Evolutionary conservation across 129 eudicot species (phyloP), one percentile per base, ranked within the genome.

Genomic region (Flaveria brownii): DNA sequence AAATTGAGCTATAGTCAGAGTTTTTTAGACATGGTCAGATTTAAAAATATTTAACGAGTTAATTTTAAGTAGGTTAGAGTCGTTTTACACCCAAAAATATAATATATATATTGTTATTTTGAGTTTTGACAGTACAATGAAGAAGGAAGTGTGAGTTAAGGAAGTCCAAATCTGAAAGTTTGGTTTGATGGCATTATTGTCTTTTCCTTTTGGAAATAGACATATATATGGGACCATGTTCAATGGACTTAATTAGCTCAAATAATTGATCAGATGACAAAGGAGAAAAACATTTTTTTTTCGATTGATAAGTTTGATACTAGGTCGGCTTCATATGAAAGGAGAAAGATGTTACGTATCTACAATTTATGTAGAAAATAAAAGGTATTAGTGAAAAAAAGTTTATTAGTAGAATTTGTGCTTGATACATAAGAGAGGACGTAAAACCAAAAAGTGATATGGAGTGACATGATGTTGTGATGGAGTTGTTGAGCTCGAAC

Each of bases 91-190:
- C 62, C 52, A 63, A 45, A 72, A 33, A 73, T 54, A 30, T 30
- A 30, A 30, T 30, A 30, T 30, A 30, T 30, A 30, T 30, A 30
- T 30, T 30, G 36, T 30, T 30, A 30, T 30, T 30, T 30, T 30
- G 33, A 28, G 3, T 30, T 30, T 30, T 30, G 33, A 28, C 5
- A 30, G 5, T 30, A 0, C 3, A 30, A 30, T 28, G 36, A 4
- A 30, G 0, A 30, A 30, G 36, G 36, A 73, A 77, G 63, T 72
- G 67, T 63, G 77, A 71, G 71, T 49, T 12, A 61, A 71, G 77
- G 68, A 50, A 72, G 52, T 60, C 55, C 68, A 56, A 52, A 50
- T 78, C 72, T 78, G 61, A 70, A 71, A 78, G 82, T 70, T 69
- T 60, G 72, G 82, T 6, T 62, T 36, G 65, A 61, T 71, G 65